These are phyloP conservation scores for Monosporozyma yasuniensis DNA, from an alignment of 805 yeast genomes.

Conservation along the genomic window DNA sequence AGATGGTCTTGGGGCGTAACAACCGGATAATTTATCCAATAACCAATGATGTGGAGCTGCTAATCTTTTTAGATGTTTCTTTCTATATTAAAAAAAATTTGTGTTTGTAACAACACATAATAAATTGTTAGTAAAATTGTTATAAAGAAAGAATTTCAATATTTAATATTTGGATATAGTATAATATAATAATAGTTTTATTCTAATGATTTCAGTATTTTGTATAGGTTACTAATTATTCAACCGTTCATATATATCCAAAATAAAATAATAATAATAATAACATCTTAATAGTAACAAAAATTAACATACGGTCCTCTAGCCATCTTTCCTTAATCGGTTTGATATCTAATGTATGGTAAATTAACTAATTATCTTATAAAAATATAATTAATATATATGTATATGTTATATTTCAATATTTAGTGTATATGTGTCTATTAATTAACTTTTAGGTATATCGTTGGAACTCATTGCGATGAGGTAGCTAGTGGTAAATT, in stretches of 20 bases:
- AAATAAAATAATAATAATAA: not conserved
- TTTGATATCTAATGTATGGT: slow-evolving; percentile 2
- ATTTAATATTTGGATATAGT: not conserved
- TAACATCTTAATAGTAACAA: not conserved
- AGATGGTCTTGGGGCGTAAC: slow-evolving; percentile 99
- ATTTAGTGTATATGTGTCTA: too few relatives aligned
- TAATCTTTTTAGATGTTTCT: slow-evolving; percentile 98
- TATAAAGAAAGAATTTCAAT: too few relatives aligned
- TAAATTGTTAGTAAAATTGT: not conserved
- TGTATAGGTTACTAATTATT: too few relatives aligned
- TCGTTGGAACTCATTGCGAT: not conserved
- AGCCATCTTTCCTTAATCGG: slow-evolving; percentile 45
- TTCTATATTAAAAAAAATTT: slow-evolving; percentile 17
- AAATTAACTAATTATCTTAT: not conserved
- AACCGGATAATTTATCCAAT: slow-evolving; percentile 99
- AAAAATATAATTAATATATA: not conserved
- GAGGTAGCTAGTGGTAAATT: not conserved
- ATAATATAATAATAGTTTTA: too few relatives aligned
- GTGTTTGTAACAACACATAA: not conserved
- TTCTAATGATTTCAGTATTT: too few relatives aligned
- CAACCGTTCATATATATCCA: not conserved
- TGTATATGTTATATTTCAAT: too few relatives aligned
- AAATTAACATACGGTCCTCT: slow-evolving; percentile 58
- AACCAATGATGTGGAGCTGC: slow-evolving; percentile 99
- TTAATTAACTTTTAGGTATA: not conserved